A percentile compares a stretch with the other conserved stretches of the same genome.
Evolutionary conservation across 2,329 filamentous ascomycete species (phyloP).

Genomic region (Alternaria sp.): DNA sequence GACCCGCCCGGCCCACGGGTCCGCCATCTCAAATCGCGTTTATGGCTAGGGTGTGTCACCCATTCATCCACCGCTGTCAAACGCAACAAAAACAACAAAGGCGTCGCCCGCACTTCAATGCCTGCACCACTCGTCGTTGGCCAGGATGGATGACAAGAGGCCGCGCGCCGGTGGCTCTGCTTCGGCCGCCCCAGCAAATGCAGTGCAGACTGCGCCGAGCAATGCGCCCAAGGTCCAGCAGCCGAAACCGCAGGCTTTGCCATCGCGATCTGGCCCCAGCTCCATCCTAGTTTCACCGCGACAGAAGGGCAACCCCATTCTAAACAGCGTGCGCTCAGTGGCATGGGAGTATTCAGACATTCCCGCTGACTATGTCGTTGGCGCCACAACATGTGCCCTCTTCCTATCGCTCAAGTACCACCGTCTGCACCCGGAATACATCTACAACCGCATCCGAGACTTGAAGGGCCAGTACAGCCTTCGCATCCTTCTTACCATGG

Average conservation of each 20-base stretch:
- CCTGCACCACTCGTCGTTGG: slow-evolving; percentile 23
- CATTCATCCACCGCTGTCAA: slow-evolving; percentile 2
- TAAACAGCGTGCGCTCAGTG: slow-evolving; percentile 80
- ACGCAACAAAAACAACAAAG: slow-evolving; percentile 4
- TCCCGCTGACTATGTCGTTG: slow-evolving; percentile 91
- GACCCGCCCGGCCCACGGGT: slow-evolving; percentile 10
- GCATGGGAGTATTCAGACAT: slow-evolving; percentile 98
- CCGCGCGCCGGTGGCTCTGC: slow-evolving; percentile 26
- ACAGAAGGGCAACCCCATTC: slow-evolving; percentile 93
- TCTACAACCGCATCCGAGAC: slow-evolving; percentile 88
- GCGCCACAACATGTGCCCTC: slow-evolving; percentile 84
- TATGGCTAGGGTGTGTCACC: slow-evolving; percentile 16
- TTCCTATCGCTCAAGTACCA: slow-evolving; percentile 98
- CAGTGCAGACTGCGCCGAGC: slow-evolving; percentile 19
- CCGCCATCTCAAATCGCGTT: slow-evolving; percentile 18
- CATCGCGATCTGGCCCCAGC: slow-evolving; percentile 71
- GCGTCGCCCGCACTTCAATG: slow-evolving; percentile 23
- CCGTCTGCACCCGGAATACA: slow-evolving; percentile 95
- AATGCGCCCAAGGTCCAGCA: slow-evolving; percentile 70
- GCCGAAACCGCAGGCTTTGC: slow-evolving; percentile 85
- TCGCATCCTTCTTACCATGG: slow-evolving; percentile 86
- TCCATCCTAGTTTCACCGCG: slow-evolving; percentile 89
- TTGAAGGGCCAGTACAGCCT: slow-evolving; percentile 87
- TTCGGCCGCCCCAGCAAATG: slow-evolving; percentile 13
- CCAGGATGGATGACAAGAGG: slow-evolving; percentile 47